These are phyloP conservation scores for Colletotrichum trifolii DNA, from an alignment of 2,329 filamentous ascomycete species.

Conservation along the genomic window DNA sequence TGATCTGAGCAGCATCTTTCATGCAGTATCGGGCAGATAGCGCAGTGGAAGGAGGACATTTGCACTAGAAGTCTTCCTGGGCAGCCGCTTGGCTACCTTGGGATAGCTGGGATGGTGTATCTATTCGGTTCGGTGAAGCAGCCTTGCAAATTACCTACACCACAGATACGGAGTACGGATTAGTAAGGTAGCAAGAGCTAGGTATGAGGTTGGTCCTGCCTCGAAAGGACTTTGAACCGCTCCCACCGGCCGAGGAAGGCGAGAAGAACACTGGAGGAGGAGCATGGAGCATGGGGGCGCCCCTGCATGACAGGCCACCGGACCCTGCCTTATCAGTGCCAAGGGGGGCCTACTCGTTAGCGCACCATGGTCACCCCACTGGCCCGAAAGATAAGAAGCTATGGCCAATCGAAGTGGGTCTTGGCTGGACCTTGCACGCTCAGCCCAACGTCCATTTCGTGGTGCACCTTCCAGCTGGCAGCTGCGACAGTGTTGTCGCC, in stretches of 20 bases:
- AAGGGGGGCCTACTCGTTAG: slow-evolving; percentile 17
- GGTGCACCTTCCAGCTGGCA: slow-evolving; percentile 26
- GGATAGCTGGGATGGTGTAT: no score
- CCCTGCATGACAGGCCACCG: slow-evolving; percentile 9
- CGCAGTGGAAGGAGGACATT: no score
- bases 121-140: no score
- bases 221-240: slow-evolving; percentile 1
- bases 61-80: no score
- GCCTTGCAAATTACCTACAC: no score
- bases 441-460: background rate
- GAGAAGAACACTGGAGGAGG: background rate
- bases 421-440: no score
- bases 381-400: slow-evolving; percentile 36
- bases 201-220: no score
- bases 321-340: slow-evolving; percentile 35
- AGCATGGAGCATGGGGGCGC: slow-evolving; percentile 10
- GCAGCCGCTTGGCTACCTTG: no score
- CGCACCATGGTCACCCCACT: background rate
- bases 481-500: background rate
- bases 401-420: slow-evolving; percentile 14
- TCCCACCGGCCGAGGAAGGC: background rate
- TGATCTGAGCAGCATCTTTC: no score
- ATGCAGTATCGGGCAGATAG: no score
- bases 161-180: no score
- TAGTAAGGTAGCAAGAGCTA: no score